Evolutionary conservation across 176 grass and related monocot genomes (phyloP).

Genomic region (Oropetium thomaeum): DNA sequence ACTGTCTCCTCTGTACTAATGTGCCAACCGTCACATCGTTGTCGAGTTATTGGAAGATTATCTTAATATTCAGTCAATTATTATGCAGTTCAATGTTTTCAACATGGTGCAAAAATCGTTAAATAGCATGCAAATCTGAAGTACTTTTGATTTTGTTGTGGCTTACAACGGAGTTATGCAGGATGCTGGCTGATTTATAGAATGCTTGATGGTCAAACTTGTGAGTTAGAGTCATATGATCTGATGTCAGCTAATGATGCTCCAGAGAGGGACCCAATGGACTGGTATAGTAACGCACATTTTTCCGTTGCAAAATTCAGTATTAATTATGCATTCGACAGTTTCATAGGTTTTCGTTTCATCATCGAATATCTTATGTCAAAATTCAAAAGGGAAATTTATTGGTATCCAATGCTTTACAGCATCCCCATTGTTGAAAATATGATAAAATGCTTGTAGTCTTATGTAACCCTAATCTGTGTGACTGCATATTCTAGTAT

Average conservation of each 20-base stretch:
- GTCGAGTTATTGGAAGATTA: conserved; percentile 4
- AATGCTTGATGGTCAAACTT: conserved; percentile 51
- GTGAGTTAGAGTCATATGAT: conserved; percentile 78
- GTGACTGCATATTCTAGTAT: background rate
- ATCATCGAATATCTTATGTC: background rate
- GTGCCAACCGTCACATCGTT: background rate
- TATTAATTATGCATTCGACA: background rate
- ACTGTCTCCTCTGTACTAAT: conserved; percentile 2
- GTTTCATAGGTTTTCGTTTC: background rate
- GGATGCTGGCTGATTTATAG: conserved; percentile 93
- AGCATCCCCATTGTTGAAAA: background rate
- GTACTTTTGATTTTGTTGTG: conserved; percentile 11
- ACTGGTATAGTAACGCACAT: conserved; percentile 56
- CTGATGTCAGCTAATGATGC: conserved; percentile 93
- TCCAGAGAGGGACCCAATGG: conserved; percentile 89
- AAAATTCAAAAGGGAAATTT: background rate
- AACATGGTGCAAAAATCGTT: conserved; percentile 12
- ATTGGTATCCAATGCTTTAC: background rate
- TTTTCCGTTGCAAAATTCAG: background rate
- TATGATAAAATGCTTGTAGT: background rate
- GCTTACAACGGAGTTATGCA: conserved; percentile 39
- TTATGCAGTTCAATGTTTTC: conserved; percentile 6
- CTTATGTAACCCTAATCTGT: conserved; percentile 2
- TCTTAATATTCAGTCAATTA: background rate
- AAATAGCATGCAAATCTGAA: conserved; percentile 22